Evolutionary conservation across 2,329 filamentous ascomycete species (phyloP).

Genomic region (Talaromyces sp.): DNA sequence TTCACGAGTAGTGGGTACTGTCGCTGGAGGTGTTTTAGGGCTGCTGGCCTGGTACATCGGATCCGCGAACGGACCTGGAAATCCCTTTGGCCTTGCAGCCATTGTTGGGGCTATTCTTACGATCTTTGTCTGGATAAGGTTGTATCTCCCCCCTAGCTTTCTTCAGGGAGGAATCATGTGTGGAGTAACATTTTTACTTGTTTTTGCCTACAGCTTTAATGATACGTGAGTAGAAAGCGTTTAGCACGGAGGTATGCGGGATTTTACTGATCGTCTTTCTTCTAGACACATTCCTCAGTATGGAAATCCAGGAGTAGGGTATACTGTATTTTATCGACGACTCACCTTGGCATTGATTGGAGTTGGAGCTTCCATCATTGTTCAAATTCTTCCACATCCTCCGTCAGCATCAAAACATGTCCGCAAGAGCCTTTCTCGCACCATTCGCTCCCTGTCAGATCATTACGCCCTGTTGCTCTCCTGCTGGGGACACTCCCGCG

Average conservation of each 20-base stretch:
- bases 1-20: constrained; percentile 38
- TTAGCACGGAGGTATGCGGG: not conserved
- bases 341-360: constrained; percentile 42
- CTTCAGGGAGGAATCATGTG: constrained; percentile 34
- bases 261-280: not conserved
- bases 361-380: constrained; percentile 38
- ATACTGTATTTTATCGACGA: constrained; percentile 47
- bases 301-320: constrained; percentile 45
- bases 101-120: constrained; percentile 28
- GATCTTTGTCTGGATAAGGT: constrained; percentile 30
- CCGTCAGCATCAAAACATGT: constrained; percentile 44
- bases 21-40: constrained; percentile 45
- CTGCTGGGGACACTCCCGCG: constrained; percentile 32
- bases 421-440: constrained; percentile 42
- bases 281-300: constrained; percentile 37
- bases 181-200: constrained; percentile 40
- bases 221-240: constrained; percentile 22
- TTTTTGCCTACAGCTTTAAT: constrained; percentile 47
- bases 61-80: constrained; percentile 44
- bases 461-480: constrained; percentile 48
- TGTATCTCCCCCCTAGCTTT: constrained; percentile 27
- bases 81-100: constrained; percentile 47
- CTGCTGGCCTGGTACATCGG: constrained; percentile 50
- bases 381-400: constrained; percentile 45
- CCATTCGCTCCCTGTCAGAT: constrained; percentile 40